Evolutionary conservation across 176 grass and related monocot genomes (phyloP), one percentile per base, ranked within the genome.

Genomic region (Paspalum vaginatum): DNA sequence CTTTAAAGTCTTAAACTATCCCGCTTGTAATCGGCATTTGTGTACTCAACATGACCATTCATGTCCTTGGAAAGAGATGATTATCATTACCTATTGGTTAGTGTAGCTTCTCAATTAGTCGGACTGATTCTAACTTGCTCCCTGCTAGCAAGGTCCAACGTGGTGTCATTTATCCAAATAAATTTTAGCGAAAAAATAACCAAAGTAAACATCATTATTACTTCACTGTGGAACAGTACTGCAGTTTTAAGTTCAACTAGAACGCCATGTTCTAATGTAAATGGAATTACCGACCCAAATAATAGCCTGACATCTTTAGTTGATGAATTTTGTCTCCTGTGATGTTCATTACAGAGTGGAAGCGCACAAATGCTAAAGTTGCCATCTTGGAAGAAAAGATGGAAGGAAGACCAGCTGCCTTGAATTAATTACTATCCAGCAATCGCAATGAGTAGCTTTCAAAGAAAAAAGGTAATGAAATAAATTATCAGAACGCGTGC

Each of bases 1-100:
- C 75, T 27, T 79, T 59, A 25, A 61, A 72, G 44, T 85, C 37
- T 64, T 79, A 72, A 0, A 45, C 1, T 75, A 85, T 72, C 79
- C 39, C 63, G 9, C 32, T 70, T 79, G 5, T 44, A 71, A 44
- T 62, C 32, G 27, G 1, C 20, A 37, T 53, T 44, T 61, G 45
- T 78, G 65, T 21, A 62, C 14, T 59, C 26, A n/a, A 75, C 27
- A 81, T 8, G 20, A 61, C 68, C 58, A 66, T 48, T 81, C 84
- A 74, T 60, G 9, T 61, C 15, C 32, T 52, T 59, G 52, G 42
- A 67, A 81, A 20, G 15, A 44, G 61, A 51, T 59, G 43, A 87
- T 61, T 71, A 50, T 73, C 32, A 67, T 44, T 78, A 42, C 46
- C 51, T 51, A 37, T 67, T 68, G 41, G 77, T 75, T 25, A 24